These are phyloP conservation scores for Bondarzewia mesenterica DNA, from an alignment of 1,284 basidiomycete species.

Conservation along the genomic window DNA sequence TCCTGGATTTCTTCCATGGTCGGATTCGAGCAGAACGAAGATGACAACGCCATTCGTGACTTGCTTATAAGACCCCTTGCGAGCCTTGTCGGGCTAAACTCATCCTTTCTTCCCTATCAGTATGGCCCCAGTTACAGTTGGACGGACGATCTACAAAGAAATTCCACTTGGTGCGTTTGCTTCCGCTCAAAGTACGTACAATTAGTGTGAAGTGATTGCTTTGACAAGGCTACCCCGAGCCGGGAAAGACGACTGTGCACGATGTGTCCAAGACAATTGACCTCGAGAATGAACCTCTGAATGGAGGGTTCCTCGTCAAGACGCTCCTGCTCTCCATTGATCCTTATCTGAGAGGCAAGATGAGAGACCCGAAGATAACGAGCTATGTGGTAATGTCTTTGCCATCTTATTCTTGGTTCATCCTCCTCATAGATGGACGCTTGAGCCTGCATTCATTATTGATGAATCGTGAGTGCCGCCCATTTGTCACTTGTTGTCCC, in stretches of 20 bases:
- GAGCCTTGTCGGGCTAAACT: too few relatives aligned
- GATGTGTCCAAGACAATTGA: conserved; percentile 25
- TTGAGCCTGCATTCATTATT: conserved; percentile 4
- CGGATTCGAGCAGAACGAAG: too few relatives aligned
- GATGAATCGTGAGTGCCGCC: conserved; percentile 15
- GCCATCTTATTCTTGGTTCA: background rate
- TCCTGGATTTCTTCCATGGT: too few relatives aligned
- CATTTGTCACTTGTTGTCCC: background rate
- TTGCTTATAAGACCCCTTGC: background rate
- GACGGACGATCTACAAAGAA: background rate
- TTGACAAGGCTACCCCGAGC: background rate
- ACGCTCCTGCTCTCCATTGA: conserved; percentile 25
- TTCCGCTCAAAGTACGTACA: background rate
- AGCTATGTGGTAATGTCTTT: conserved; percentile 6
- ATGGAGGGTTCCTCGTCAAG: conserved; percentile 31
- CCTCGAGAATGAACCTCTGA: conserved; percentile 23
- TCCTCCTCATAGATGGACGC: too few relatives aligned
- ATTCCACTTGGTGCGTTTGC: background rate
- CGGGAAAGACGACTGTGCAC: conserved; percentile 16
- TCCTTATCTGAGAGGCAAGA: conserved; percentile 27
- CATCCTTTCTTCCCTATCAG: background rate
- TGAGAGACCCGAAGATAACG: conserved; percentile 15
- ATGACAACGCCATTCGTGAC: too few relatives aligned
- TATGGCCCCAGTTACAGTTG: background rate
- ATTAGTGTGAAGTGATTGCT: background rate